Percentiles rank a stretch among this genome's conserved stretches.
phyloP scores from a whole-genome alignment of 495 filamentous ascomycete species.

The Penicillium antarcticum region DNA sequence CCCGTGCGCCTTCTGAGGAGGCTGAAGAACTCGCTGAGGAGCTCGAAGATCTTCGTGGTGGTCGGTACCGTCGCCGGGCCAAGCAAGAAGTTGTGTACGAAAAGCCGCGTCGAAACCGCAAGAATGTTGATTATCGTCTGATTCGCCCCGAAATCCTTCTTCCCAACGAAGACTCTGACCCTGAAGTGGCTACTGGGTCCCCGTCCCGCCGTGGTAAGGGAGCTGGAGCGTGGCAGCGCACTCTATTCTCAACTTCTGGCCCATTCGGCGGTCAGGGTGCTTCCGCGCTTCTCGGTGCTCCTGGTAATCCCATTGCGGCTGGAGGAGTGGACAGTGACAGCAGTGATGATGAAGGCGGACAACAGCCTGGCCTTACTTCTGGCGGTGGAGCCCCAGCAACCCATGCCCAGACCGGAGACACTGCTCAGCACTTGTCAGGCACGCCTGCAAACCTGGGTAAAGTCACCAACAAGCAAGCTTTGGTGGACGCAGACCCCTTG shows the following conservation, averaged over 20 bases:
- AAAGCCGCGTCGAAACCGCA: conserved; percentile 52
- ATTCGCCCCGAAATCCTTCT: conserved; percentile 68
- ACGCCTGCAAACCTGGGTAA: conserved; percentile 86
- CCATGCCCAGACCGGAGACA: conserved; percentile 64
- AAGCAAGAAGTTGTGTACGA: conserved; percentile 58
- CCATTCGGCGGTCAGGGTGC: conserved; percentile 85
- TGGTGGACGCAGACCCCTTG: conserved; percentile 90
- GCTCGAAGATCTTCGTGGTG: conserved; percentile 61
- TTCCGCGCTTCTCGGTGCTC: conserved; percentile 69
- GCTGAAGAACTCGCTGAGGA: conserved; percentile 80
- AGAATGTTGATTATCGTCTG: conserved; percentile 70
- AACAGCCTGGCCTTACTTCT: conserved; percentile 54
- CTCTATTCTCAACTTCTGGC: conserved; percentile 79
- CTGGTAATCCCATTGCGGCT: conserved; percentile 66
- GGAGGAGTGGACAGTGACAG: conserved; percentile 90
- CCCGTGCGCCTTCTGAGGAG: conserved; percentile 52
- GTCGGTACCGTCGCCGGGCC: conserved; percentile 49
- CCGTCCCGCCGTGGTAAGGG: conserved; percentile 64
- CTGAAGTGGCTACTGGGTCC: conserved; percentile 56
- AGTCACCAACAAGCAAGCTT: conserved; percentile 72
- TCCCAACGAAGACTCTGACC: conserved; percentile 63
- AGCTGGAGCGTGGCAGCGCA: conserved; percentile 64
- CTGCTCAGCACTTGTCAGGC: conserved; percentile 57
- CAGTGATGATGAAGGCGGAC: conserved; percentile 83
- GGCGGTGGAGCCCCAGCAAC: conserved; percentile 46